These are phyloP conservation scores for Fusarium sp. DNA, from an alignment of 2,329 filamentous ascomycete species.

Conservation along the genomic window DNA sequence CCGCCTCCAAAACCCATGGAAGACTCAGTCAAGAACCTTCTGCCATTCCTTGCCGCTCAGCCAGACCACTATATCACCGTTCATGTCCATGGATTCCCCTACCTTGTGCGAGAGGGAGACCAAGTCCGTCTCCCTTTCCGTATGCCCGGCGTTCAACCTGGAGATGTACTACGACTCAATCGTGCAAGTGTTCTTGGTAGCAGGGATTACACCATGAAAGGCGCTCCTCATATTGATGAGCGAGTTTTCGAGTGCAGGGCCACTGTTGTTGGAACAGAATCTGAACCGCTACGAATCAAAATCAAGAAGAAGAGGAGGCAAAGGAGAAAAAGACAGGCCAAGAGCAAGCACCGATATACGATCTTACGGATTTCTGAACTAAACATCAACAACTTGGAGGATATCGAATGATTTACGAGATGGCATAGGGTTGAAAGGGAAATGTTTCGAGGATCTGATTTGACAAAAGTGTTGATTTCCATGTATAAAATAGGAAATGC, in stretches of 20 bases:
- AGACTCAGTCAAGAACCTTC: constrained; percentile 69
- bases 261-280: constrained; percentile 85
- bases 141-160: constrained; percentile 80
- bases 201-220: constrained; percentile 90
- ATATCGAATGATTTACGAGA: constrained; percentile 51
- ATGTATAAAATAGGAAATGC: constrained; percentile 43
- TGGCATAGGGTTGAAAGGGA: constrained; percentile 12
- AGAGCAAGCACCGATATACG: constrained; percentile 92
- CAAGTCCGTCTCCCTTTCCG: constrained; percentile 81
- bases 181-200: constrained; percentile 85
- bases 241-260: constrained; percentile 86
- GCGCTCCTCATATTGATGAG: constrained; percentile 84
- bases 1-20: constrained; percentile 59
- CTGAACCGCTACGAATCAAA: constrained; percentile 80
- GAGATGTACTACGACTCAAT: constrained; percentile 89
- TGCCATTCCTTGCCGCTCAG: constrained; percentile 79
- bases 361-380: constrained; percentile 87
- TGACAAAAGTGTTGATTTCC: constrained; percentile 30
- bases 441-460: constrained; percentile 13
- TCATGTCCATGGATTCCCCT: constrained; percentile 83
- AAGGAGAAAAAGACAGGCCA: constrained; percentile 78
- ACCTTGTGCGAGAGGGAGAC: constrained; percentile 83
- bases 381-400: constrained; percentile 66
- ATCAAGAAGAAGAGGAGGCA: constrained; percentile 86
- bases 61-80: constrained; percentile 81